Percentiles rank a stretch among this genome's conserved stretches.
Evolutionary conservation across 73 alveolate genomes (phyloP).

Genomic region (Paramecium primaurelia): DNA sequence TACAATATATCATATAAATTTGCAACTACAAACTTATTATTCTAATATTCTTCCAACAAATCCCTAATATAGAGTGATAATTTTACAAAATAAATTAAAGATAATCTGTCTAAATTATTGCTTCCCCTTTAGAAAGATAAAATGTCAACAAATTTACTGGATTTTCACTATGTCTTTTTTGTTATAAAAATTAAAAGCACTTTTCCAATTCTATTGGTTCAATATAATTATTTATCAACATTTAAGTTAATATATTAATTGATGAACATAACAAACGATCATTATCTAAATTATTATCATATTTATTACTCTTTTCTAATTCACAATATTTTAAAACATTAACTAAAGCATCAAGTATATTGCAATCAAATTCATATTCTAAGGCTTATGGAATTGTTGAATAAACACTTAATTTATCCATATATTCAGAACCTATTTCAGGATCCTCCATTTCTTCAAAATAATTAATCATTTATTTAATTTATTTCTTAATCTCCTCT

Average conservation of each 20-base stretch:
- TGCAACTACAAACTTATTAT: background rate
- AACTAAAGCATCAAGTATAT: background rate
- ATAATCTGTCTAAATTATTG: background rate
- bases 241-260: background rate
- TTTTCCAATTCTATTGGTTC: background rate
- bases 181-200: background rate
- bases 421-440: background rate
- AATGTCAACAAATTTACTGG: background rate
- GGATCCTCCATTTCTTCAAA: slow-evolving; percentile 2
- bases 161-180: slow-evolving; percentile 1
- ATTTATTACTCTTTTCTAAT: background rate
- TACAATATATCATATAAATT: background rate
- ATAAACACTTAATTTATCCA: background rate
- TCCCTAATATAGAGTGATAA: background rate
- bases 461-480: background rate
- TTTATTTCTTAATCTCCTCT: background rate
- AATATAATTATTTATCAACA: background rate
- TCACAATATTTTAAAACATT: background rate
- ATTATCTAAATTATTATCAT: background rate
- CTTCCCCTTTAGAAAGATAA: background rate
- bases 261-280: background rate
- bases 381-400: background rate
- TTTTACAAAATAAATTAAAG: background rate
- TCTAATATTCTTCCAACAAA: background rate
- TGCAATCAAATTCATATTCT: slow-evolving; percentile 3